These are phyloP conservation scores for Neoascochyta sp. DNA, from an alignment of 2,329 filamentous ascomycete genomes.

Conservation along the genomic window DNA sequence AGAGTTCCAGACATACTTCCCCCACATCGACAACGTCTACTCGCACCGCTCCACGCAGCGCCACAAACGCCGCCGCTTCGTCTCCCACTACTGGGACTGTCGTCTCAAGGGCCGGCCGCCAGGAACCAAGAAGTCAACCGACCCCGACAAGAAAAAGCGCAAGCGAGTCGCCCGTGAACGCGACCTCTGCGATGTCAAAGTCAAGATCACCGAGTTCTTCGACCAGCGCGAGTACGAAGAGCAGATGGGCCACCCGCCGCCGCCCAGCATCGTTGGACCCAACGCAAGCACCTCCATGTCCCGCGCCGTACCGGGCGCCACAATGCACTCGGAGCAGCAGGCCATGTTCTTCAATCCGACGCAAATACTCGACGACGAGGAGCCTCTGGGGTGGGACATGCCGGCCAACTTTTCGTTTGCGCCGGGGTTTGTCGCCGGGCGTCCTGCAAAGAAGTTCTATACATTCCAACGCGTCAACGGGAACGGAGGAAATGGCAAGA, in stretches of 20 bases:
- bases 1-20: slow-evolving; percentile 78
- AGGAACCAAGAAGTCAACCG: slow-evolving; percentile 73
- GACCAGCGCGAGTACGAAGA: slow-evolving; percentile 47
- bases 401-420: slow-evolving; percentile 13
- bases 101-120: slow-evolving; percentile 74
- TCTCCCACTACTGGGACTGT: slow-evolving; percentile 83
- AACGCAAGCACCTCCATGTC: slow-evolving; percentile 8
- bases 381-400: slow-evolving; percentile 23
- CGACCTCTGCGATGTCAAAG: slow-evolving; percentile 82
- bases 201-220: slow-evolving; percentile 79
- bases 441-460: slow-evolving; percentile 46
- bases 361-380: slow-evolving; percentile 12
- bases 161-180: slow-evolving; percentile 71
- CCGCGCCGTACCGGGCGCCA: slow-evolving; percentile 3
- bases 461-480: slow-evolving; percentile 76
- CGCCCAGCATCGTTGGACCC: slow-evolving; percentile 12
- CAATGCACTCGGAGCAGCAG: slow-evolving; percentile 5
- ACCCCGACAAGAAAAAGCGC: slow-evolving; percentile 77
- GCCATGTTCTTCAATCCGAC: slow-evolving; percentile 24
- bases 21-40: slow-evolving; percentile 80
- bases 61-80: slow-evolving; percentile 78
- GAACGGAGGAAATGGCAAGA: slow-evolving; percentile 69
- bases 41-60: slow-evolving; percentile 77
- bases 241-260: slow-evolving; percentile 29
- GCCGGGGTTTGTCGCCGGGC: slow-evolving; percentile 4